Conservation (phyloP, 2,329 filamentous ascomycete species). For the Xylaria sp. region DNA sequence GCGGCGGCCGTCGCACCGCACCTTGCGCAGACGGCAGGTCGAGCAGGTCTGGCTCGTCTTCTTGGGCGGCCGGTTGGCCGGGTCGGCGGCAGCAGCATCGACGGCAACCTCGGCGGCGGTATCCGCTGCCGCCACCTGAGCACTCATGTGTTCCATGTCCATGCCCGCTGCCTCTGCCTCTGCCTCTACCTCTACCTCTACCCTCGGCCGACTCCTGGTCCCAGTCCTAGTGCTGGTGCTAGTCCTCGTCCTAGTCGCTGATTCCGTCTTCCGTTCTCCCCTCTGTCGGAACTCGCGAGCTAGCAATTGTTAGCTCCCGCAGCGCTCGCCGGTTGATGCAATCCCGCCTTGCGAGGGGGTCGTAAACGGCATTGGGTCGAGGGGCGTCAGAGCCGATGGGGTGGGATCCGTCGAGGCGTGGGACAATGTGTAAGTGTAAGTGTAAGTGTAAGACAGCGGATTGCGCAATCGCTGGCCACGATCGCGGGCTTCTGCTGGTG, state of each 20-base stretch:
- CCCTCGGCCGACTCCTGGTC: no score
- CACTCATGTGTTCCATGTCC: conserved; percentile 53
- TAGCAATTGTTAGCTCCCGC: conserved; percentile 36
- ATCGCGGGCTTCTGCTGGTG: conserved; percentile 17
- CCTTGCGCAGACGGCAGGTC: conserved; percentile 66
- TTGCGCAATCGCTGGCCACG: conserved; percentile 34
- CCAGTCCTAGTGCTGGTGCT: no score
- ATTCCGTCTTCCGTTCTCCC: neutral
- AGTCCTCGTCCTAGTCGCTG: neutral
- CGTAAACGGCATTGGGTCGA: conserved; percentile 38
- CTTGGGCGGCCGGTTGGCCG: conserved; percentile 49
- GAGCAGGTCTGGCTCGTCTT: conserved; percentile 60
- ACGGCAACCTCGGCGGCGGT: conserved; percentile 51
- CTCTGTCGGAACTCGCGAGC: conserved; percentile 31
- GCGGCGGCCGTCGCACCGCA: conserved; percentile 66
- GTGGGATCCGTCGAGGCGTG: neutral
- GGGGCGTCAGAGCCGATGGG: neutral
- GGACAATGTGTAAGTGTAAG: conserved; percentile 7
- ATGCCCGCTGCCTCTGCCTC: conserved; percentile 36
- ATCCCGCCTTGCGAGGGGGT: conserved; percentile 35
- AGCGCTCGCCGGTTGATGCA: conserved; percentile 35
- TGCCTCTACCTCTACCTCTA: no score
- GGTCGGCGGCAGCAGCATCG: conserved; percentile 49
- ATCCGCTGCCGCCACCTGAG: conserved; percentile 50
- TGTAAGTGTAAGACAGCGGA: conserved; percentile 6